Percentiles rank a stretch among this genome's conserved stretches.
phyloP scores from a whole-genome alignment of 352 stramenopile genomes.

The Phytophthora sp. region DNA sequence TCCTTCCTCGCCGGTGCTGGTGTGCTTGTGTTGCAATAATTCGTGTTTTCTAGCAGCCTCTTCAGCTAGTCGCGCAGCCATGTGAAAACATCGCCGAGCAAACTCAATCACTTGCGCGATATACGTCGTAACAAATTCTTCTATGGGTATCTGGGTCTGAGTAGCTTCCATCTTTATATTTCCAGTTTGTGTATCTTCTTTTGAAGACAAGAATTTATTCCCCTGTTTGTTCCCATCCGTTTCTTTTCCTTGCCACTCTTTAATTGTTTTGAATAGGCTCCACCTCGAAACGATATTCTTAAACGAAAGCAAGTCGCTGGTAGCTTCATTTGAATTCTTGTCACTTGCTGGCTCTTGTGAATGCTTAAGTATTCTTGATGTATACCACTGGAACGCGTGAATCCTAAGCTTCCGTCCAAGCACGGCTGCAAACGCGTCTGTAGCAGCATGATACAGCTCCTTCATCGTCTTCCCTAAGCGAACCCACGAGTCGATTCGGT shows the following conservation, averaged over 20 bases:
- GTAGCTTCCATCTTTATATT: not conserved
- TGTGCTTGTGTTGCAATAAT: conserved; percentile 1
- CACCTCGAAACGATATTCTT: conserved; percentile 43
- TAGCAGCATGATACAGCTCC: conserved; percentile 68
- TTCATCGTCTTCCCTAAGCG: conserved; percentile 72
- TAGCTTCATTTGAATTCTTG: not conserved
- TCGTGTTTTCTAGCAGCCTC: conserved; percentile 16
- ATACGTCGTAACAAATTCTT: conserved; percentile 51
- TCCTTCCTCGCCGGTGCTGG: conserved; percentile 6
- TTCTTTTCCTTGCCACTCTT: conserved; percentile 50
- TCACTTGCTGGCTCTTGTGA: not conserved
- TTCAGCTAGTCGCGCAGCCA: conserved; percentile 55
- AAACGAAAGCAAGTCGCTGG: conserved; percentile 32
- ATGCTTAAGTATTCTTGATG: conserved; percentile 6
- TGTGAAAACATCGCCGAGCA: conserved; percentile 62
- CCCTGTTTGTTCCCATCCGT: conserved; percentile 13
- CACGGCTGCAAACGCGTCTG: conserved; percentile 62
- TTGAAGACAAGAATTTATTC: not conserved
- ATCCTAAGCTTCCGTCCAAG: conserved; percentile 52
- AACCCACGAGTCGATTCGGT: conserved; percentile 71
- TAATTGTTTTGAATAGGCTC: conserved; percentile 65
- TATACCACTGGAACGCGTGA: conserved; percentile 44
- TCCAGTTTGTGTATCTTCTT: conserved; percentile 7
- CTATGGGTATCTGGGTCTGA: conserved; percentile 37
- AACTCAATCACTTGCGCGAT: conserved; percentile 70